phyloP scores from a whole-genome alignment of 2,329 filamentous ascomycete species.

The Nemania sp. region DNA sequence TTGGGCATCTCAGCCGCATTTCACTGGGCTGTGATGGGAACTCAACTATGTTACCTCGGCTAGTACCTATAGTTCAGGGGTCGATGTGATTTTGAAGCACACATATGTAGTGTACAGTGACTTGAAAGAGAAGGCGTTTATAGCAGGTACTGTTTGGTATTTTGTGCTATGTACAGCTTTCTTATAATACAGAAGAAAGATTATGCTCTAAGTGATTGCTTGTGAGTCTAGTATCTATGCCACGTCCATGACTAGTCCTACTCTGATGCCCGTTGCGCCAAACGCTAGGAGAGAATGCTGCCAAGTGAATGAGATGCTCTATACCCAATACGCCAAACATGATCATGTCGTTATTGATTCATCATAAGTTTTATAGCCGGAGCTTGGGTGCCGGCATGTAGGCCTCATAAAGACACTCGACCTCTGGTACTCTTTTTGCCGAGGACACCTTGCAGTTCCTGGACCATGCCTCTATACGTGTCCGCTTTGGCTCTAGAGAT shows the following conservation, averaged over 20 bases:
- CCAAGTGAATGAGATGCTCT: conserved; percentile 14
- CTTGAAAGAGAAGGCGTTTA: too few species aligned
- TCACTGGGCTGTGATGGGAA: background rate
- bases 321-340: conserved; percentile 21
- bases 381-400: conserved; percentile 1
- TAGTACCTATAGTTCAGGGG: too few species aligned
- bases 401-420: conserved; percentile 33
- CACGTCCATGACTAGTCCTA: conserved; percentile 8
- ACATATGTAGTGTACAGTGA: too few species aligned
- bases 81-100: too few species aligned
- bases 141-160: conserved; percentile 24
- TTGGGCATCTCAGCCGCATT: background rate
- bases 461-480: conserved; percentile 85
- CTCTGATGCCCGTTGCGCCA: conserved; percentile 11
- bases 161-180: conserved; percentile 25
- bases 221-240: conserved; percentile 14
- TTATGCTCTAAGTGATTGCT: conserved; percentile 35
- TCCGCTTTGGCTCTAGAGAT: conserved; percentile 74
- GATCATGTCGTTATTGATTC: conserved; percentile 23
- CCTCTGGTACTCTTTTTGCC: conserved; percentile 49
- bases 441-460: conserved; percentile 90
- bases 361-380: conserved; percentile 17
- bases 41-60: too few species aligned
- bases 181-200: conserved; percentile 27
- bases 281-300: conserved; percentile 1